phyloP scores from a whole-genome alignment of 768 basidiomycete species.

The Brasilioporus rufonigricans region DNA sequence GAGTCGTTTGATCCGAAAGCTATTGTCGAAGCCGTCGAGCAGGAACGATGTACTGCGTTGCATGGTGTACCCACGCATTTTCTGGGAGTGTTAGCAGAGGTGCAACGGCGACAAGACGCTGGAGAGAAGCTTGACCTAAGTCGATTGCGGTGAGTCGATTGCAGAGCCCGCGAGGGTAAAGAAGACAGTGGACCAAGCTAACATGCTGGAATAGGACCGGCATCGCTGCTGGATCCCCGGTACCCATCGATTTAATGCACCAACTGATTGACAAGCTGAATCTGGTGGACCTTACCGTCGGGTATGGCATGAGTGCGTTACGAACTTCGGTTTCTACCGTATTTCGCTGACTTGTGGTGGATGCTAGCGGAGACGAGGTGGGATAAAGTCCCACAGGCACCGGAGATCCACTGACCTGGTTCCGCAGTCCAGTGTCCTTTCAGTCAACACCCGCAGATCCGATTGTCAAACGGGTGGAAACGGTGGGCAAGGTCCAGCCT shows the following conservation, averaged over 20 bases:
- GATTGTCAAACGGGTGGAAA: constrained; percentile 73
- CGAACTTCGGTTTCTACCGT: not conserved
- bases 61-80: constrained; percentile 90
- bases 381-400: not conserved
- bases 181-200: not conserved
- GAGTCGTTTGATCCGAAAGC: constrained; percentile 58
- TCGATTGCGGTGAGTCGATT: constrained; percentile 47
- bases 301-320: constrained; percentile 83
- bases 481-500: constrained; percentile 73
- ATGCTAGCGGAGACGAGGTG: constrained; percentile 76
- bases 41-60: constrained; percentile 71
- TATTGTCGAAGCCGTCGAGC: constrained; percentile 67
- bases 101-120: constrained; percentile 48
- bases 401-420: not conserved
- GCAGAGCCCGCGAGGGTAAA: no score
- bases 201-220: constrained; percentile 54
- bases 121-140: constrained; percentile 49
- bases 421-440: constrained; percentile 75
- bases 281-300: constrained; percentile 67
- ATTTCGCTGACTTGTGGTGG: constrained; percentile 4
- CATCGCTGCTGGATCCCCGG: constrained; percentile 76
- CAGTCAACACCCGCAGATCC: constrained; percentile 72
- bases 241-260: constrained; percentile 80
- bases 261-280: constrained; percentile 66
- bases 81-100: constrained; percentile 67